These are phyloP conservation scores for Moesziomyces sp. DNA, from an alignment of 1,284 basidiomycete genomes.

Conservation along the genomic window DNA sequence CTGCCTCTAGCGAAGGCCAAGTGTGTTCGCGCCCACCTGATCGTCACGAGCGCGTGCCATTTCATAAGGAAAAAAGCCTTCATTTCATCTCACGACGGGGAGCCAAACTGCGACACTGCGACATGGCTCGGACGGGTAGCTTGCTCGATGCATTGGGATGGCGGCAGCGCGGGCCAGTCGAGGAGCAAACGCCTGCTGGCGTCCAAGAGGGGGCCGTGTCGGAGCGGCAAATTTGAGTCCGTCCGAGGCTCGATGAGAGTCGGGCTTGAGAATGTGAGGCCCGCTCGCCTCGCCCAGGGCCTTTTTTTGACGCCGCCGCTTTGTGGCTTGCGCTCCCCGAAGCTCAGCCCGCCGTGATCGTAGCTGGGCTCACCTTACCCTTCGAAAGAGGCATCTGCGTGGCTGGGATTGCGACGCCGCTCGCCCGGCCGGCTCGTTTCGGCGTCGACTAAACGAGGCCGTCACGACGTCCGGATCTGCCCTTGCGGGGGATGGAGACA, in stretches of 20 bases:
- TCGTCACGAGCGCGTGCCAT: too few relatives aligned
- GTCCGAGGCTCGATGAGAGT: neutral
- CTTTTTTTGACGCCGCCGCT: slow-evolving; percentile 2
- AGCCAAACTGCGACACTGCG: too few relatives aligned
- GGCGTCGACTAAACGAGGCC: neutral
- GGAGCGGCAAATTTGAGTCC: neutral
- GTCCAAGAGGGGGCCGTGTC: neutral
- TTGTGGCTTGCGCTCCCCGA: slow-evolving; percentile 6
- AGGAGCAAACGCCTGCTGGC: neutral
- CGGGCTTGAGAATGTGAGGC: slow-evolving; percentile 2
- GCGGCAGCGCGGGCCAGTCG: too few relatives aligned
- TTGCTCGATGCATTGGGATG: too few relatives aligned
- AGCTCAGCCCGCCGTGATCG: neutral
- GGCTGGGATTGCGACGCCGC: neutral
- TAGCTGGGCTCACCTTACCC: neutral
- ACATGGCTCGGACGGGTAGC: too few relatives aligned
- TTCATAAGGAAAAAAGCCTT: too few relatives aligned
- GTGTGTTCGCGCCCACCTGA: too few relatives aligned
- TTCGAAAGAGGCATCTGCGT: too few relatives aligned
- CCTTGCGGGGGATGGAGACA: neutral
- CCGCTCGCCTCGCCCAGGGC: too few relatives aligned
- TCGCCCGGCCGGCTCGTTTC: neutral
- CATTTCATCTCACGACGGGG: too few relatives aligned
- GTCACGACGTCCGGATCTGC: neutral
- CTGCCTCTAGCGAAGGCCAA: too few relatives aligned